Conservation (phyloP, 1,284 basidiomycete species). For the Taiwanofungus camphoratus region DNA sequence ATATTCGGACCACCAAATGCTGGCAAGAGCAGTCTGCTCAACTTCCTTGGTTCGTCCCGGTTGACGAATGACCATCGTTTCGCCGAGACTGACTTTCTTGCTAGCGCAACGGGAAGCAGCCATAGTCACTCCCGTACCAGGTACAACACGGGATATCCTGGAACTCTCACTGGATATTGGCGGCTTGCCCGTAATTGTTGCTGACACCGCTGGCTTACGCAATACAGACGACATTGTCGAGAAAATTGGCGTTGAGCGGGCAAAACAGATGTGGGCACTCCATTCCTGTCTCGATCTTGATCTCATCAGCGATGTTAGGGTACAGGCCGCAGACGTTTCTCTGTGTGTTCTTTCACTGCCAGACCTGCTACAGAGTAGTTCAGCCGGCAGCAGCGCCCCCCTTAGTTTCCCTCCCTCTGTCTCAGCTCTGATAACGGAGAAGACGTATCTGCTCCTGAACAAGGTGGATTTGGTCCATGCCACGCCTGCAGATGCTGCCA, state of each 20-base stretch:
- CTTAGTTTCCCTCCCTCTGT: constrained; percentile 38
- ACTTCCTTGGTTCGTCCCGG: constrained; percentile 61
- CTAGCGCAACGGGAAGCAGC: constrained; percentile 81
- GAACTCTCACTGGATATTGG: constrained; percentile 82
- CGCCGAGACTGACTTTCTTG: not conserved
- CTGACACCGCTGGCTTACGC: constrained; percentile 85
- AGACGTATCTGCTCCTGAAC: constrained; percentile 67
- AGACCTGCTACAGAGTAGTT: constrained; percentile 31
- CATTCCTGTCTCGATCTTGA: not conserved
- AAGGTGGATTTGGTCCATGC: constrained; percentile 55
- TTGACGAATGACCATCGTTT: not conserved
- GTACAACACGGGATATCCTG: constrained; percentile 84
- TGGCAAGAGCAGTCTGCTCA: constrained; percentile 82
- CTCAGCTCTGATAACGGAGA: constrained; percentile 39
- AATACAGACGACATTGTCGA: constrained; percentile 70
- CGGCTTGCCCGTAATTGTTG: constrained; percentile 74
- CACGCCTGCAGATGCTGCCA: constrained; percentile 8
- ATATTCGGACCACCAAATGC: constrained; percentile 91
- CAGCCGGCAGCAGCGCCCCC: constrained; percentile 10
- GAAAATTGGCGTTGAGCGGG: constrained; percentile 75
- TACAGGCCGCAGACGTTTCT: constrained; percentile 60
- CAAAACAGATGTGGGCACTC: constrained; percentile 51
- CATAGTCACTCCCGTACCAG: constrained; percentile 81
- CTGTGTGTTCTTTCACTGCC: constrained; percentile 75
- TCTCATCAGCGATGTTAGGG: constrained; percentile 33